Conservation (phyloP, 164 flowering plant genomes). For the Macadamia tetraphylla region DNA sequence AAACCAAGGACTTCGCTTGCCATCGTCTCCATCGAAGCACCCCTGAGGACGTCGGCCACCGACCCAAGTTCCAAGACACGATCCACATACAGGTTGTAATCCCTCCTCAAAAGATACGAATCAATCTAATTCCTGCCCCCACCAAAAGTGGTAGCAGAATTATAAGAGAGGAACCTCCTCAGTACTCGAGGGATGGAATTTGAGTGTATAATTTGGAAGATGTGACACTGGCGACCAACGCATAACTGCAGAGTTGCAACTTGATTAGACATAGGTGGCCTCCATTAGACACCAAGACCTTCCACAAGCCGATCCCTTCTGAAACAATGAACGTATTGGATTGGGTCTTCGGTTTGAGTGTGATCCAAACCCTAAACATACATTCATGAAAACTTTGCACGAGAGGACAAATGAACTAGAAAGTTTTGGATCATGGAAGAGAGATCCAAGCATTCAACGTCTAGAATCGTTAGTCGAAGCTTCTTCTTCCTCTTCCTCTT, state of each 20-base stretch:
- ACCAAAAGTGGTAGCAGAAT: conserved; percentile 14
- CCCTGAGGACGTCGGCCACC: not conserved
- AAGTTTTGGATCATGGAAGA: too few species aligned
- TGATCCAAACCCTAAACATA: too few species aligned
- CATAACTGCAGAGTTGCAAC: conserved; percentile 1
- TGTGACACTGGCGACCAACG: not conserved
- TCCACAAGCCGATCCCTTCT: not conserved
- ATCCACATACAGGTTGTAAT: not conserved
- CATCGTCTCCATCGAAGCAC: not conserved
- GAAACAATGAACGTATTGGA: not conserved
- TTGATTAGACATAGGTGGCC: not conserved
- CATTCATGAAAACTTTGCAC: too few species aligned
- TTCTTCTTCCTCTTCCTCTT: too few species aligned
- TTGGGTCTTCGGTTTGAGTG: not conserved
- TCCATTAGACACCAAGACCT: conserved; percentile 3
- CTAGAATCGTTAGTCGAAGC: too few species aligned
- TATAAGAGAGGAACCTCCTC: conserved; percentile 9
- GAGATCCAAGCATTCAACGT: too few species aligned
- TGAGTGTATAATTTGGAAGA: not conserved
- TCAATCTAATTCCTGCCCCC: conserved; percentile 17
- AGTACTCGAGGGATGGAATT: not conserved
- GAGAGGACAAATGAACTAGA: too few species aligned
- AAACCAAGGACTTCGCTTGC: conserved; percentile 6
- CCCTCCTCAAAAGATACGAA: not conserved
- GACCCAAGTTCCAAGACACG: conserved; percentile 4